These are phyloP conservation scores for Astragalus membranaceus DNA, from an alignment of 306 rosid genomes.

Conservation along the genomic window DNA sequence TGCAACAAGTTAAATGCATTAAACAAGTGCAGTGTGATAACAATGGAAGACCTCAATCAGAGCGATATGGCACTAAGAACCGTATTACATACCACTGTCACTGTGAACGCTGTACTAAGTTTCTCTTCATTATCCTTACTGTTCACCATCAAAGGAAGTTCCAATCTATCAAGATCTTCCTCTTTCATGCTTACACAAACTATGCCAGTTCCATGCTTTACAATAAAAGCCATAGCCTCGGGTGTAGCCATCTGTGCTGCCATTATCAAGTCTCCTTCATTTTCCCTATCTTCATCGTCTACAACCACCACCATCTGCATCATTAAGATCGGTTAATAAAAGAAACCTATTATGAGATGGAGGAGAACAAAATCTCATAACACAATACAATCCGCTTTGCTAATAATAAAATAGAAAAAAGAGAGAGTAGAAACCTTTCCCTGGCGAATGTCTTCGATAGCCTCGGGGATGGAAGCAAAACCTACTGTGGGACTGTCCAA, in stretches of 20 bases:
- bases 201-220: slow-evolving; percentile 85
- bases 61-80: not conserved
- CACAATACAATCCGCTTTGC: not conserved
- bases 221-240: slow-evolving; percentile 93
- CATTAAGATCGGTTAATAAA: slow-evolving; percentile 3
- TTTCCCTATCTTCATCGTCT: slow-evolving; percentile 88
- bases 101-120: slow-evolving; percentile 70
- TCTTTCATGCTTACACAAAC: slow-evolving; percentile 80
- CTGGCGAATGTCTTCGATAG: slow-evolving; percentile 71
- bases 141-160: slow-evolving; percentile 79
- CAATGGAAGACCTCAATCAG: not conserved
- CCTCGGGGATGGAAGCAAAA: slow-evolving; percentile 70
- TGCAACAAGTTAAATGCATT: slow-evolving; percentile 18
- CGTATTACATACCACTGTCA: slow-evolving; percentile 66
- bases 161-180: slow-evolving; percentile 71
- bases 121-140: slow-evolving; percentile 70
- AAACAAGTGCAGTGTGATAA: slow-evolving; percentile 10
- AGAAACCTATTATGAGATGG: not conserved
- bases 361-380: not conserved
- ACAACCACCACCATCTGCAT: slow-evolving; percentile 80
- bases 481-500: slow-evolving; percentile 61
- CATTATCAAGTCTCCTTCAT: slow-evolving; percentile 93
- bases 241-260: slow-evolving; percentile 81
- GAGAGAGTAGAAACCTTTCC: slow-evolving; percentile 56
- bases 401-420: not conserved